A percentile compares a stretch with the other conserved stretches of the same genome.
These are phyloP conservation scores for Nelumbo lutea DNA, from an alignment of 164 flowering plant species.

Conservation along the genomic window DNA sequence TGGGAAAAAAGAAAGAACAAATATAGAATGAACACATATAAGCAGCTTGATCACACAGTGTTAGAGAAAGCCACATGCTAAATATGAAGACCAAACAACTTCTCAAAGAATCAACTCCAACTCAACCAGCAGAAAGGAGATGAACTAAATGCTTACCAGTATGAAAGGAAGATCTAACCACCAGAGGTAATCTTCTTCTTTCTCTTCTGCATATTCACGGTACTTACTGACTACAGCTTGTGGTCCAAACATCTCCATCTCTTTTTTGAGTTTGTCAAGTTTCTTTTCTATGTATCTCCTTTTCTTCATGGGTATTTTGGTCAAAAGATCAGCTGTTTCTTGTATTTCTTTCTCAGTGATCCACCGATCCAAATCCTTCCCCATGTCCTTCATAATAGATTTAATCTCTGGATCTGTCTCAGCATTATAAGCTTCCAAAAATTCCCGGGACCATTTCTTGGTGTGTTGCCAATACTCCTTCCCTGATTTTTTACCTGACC, in stretches of 20 bases:
- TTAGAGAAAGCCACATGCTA: neutral
- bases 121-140: constrained; percentile 2
- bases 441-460: constrained; percentile 86
- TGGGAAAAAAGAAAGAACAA: neutral
- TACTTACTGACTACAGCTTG: constrained; percentile 94
- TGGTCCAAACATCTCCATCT: constrained; percentile 84
- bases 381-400: constrained; percentile 73
- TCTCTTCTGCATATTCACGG: constrained; percentile 73
- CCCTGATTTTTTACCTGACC: constrained; percentile 71
- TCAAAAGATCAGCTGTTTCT: constrained; percentile 71
- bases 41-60: neutral
- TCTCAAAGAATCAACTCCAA: neutral
- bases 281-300: constrained; percentile 57
- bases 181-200: constrained; percentile 87
- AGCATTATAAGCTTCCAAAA: constrained; percentile 69
- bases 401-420: constrained; percentile 86
- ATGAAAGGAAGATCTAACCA: constrained; percentile 91
- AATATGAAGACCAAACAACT: too few species aligned
- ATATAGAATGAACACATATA: neutral
- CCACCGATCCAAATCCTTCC: constrained; percentile 92
- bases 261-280: constrained; percentile 67
- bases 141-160: constrained; percentile 39
- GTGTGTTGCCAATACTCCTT: constrained; percentile 97
- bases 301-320: constrained; percentile 48
- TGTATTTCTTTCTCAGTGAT: constrained; percentile 81